Base-by-base conservation (phyloP, 176 grass and related monocot genomes). In the Oryza punctata region DNA sequence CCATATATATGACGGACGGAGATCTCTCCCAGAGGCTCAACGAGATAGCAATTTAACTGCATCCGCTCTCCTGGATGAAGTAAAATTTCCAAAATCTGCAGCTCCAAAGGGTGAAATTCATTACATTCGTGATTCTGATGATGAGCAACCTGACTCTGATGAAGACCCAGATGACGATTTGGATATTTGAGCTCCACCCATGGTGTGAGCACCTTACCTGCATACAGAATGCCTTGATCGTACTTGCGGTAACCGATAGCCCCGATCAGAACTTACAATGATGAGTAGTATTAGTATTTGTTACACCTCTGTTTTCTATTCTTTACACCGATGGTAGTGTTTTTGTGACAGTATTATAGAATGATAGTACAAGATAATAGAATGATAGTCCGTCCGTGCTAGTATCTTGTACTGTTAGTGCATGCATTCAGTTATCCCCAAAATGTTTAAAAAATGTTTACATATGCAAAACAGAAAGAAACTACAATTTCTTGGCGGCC, bases 111-210 rank as follows among this genome's bases (percentile, higher is more conserved):
- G 96, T 68, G 92, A 98, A 87, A 95, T 98, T 82, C 93, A 92
- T 87, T 98, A 95, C 63, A 25, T 98, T 65, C 92, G 91, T 73
- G 96, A 98, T 89, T 98, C 91, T 37, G 96, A 98, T 81, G 96
- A 98, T 28, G 96, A 98, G 79, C 91, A 65, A 80, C 87, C 93
- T 18, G 93, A 98, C 81, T 98, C 96, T 5, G 96, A 98, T 87
- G 96, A 98, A 90, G 96, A 98, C 61, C 93, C 93, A 50, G 96
- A 95, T 80, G 93, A 95, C 40, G 96, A 98, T 88, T 93, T 98
- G 89, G 91, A 98, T 85, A 94, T 98, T 84, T 97, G 79, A 88
- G 32, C 43, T 72, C 67, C 84, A 79, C 25, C 50, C 25, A 67
- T 35, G 33, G 33, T 35, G 33, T 35, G 33, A 35, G 33, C 10